phyloP scores from a whole-genome alignment of 2,329 filamentous ascomycete genomes.

The Monosporascus sp. region DNA sequence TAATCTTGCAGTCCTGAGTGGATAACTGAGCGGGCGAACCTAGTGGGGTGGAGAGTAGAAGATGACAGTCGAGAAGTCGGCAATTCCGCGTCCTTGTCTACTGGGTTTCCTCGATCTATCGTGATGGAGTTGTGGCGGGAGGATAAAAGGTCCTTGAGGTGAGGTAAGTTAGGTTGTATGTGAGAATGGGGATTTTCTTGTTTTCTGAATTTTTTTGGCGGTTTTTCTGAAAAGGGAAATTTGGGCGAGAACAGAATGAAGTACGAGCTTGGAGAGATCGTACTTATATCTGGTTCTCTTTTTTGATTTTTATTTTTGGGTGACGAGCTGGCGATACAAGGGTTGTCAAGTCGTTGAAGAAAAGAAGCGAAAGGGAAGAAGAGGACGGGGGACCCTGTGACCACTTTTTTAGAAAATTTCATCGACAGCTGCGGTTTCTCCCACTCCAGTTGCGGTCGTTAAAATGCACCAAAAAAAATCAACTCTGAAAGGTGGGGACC shows the following conservation, averaged over 20 bases:
- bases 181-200: constrained; percentile 33
- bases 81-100: not conserved
- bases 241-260: constrained; percentile 55
- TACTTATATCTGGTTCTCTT: constrained; percentile 45
- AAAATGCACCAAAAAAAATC: constrained; percentile 6
- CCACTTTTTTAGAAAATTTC: constrained; percentile 15
- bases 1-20: not conserved
- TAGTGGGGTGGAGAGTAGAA: not conserved
- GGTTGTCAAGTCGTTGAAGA: constrained; percentile 40
- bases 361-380: constrained; percentile 32
- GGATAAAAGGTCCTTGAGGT: constrained; percentile 1
- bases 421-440: not conserved
- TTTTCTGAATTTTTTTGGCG: constrained; percentile 58
- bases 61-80: not conserved
- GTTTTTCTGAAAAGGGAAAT: constrained; percentile 41
- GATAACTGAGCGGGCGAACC: not conserved
- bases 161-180: constrained; percentile 7
- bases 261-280: constrained; percentile 43
- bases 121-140: not conserved
- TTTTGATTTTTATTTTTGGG: constrained; percentile 42
- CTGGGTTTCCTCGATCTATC: not conserved
- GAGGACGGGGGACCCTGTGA: constrained; percentile 8
- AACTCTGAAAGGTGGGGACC: not conserved
- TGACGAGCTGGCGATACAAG: constrained; percentile 40
- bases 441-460: not conserved